These are phyloP conservation scores for Vitis labrusca DNA, from an alignment of 164 flowering plant species.

Conservation along the genomic window DNA sequence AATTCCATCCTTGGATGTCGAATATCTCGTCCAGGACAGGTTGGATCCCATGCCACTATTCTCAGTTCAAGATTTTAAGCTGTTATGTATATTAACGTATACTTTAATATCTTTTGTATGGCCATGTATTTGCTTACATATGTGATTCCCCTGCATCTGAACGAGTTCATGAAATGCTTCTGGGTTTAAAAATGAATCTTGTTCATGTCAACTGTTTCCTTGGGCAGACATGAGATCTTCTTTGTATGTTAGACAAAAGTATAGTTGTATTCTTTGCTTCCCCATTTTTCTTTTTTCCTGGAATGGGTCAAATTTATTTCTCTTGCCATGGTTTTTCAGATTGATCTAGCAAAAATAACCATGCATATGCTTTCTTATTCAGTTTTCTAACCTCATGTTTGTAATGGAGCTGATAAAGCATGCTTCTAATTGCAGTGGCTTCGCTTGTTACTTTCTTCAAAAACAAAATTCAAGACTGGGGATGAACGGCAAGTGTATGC, in stretches of 20 bases:
- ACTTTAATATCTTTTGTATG: no score
- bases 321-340: no score
- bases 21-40: conserved; percentile 91
- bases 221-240: background rate
- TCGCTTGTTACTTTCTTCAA: conserved; percentile 59
- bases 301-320: no score
- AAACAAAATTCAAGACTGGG: conserved; percentile 65
- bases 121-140: background rate
- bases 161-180: background rate
- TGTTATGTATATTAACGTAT: background rate
- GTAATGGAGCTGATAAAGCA: conserved; percentile 3
- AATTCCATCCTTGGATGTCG: conserved; percentile 78
- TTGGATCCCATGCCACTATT: conserved; percentile 12
- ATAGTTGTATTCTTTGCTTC: no score
- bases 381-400: background rate
- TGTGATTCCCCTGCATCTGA: background rate
- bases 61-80: background rate
- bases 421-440: conserved; percentile 65
- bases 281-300: no score
- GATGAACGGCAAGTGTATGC: conserved; percentile 68
- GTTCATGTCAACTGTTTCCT: background rate
- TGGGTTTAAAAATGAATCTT: background rate
- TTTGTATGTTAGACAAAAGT: no score
- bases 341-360: background rate
- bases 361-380: background rate